phyloP scores from a whole-genome alignment of 768 basidiomycete species.

The Termitomyces sp. region DNA sequence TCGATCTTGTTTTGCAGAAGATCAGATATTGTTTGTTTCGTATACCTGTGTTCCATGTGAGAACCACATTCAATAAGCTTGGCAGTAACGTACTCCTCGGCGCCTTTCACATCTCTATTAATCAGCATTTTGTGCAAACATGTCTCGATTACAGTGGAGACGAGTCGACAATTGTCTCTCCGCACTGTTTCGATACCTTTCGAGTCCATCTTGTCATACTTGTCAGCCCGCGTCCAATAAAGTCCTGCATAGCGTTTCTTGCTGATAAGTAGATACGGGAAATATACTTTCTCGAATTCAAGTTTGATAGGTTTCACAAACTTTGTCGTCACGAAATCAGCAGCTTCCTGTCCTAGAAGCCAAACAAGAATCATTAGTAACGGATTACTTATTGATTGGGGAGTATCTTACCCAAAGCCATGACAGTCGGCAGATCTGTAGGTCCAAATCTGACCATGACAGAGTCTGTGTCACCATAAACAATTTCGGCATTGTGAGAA shows the following conservation, averaged over 20 bases:
- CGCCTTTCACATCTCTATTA: constrained; percentile 88
- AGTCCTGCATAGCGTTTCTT: constrained; percentile 98
- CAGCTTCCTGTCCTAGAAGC: constrained; percentile 81
- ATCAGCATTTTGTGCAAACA: constrained; percentile 98
- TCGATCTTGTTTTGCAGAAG: constrained; percentile 95
- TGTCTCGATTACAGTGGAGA: constrained; percentile 96
- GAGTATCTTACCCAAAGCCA: constrained; percentile 71
- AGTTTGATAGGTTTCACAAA: constrained; percentile 97
- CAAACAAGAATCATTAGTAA: background rate
- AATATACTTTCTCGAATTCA: constrained; percentile 99
- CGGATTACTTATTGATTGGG: background rate
- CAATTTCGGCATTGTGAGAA: constrained; percentile 83
- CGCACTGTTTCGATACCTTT: constrained; percentile 99
- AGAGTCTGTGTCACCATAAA: constrained; percentile 99
- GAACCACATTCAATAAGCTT: background rate
- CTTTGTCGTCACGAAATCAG: constrained; percentile 82
- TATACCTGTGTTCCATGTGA: constrained; percentile 52
- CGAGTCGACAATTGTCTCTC: constrained; percentile 96
- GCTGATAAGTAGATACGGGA: constrained; percentile 94
- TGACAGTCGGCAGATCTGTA: constrained; percentile 77
- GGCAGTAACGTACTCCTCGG: constrained; percentile 65
- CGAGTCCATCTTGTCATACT: constrained; percentile 99
- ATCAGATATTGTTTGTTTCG: constrained; percentile 90
- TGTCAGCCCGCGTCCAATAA: constrained; percentile 95
- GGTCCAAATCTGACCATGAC: constrained; percentile 99